Evolutionary conservation across 306 rosid species (phyloP).

Genomic region (Morella rubra): DNA sequence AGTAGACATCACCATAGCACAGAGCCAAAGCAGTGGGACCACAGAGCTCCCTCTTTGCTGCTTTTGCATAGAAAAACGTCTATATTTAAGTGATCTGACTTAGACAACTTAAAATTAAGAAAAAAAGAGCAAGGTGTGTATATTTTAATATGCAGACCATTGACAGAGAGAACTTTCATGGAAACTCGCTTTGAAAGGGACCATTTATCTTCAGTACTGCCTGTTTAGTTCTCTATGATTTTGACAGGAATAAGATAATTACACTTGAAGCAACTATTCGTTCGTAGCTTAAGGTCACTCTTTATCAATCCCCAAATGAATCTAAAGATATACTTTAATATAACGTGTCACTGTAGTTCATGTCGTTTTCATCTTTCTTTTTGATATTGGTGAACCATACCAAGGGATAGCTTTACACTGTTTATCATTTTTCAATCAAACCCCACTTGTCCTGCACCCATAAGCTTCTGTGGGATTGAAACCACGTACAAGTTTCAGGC

Average conservation of each 20-base stretch:
- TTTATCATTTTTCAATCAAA: neutral
- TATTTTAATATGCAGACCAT: neutral
- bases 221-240: neutral
- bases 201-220: neutral
- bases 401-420: neutral
- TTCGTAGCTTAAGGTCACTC: neutral
- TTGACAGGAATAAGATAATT: neutral
- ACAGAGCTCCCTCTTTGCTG: neutral
- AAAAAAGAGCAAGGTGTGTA: slow-evolving; percentile 14
- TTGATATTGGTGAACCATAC: neutral
- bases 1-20: neutral
- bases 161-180: slow-evolving; percentile 7
- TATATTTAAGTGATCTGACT: neutral
- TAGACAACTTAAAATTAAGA: neutral
- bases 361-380: neutral
- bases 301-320: neutral
- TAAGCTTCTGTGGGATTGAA: neutral
- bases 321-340: neutral
- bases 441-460: neutral
- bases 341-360: neutral
- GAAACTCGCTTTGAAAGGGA: slow-evolving; percentile 22
- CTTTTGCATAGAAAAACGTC: neutral
- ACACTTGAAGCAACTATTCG: neutral
- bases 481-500: neutral
- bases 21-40: neutral